phyloP scores from a whole-genome alignment of 805 yeast species.

The Tetrapisispora taiwanensis region DNA sequence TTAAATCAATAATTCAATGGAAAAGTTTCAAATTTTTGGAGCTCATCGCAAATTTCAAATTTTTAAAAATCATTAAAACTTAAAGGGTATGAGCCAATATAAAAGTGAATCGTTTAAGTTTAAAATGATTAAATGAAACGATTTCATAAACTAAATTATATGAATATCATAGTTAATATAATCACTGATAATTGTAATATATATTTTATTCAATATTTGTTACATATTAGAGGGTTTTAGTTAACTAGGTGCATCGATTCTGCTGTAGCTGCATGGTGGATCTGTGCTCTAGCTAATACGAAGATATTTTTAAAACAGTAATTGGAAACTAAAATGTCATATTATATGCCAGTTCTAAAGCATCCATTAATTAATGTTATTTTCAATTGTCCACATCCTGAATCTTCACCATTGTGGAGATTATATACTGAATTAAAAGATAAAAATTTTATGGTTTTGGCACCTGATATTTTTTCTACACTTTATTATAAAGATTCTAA shows the following conservation, averaged over 20 bases:
- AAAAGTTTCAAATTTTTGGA: background rate
- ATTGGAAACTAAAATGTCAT: conserved; percentile 7
- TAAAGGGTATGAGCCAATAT: background rate
- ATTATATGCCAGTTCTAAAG: conserved; percentile 43
- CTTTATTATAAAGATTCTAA: conserved; percentile 32
- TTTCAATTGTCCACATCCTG: conserved; percentile 53
- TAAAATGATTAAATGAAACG: too few species aligned
- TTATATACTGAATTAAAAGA: conserved; percentile 39
- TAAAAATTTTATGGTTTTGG: conserved; percentile 46
- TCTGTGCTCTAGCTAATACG: background rate
- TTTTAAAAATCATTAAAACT: background rate
- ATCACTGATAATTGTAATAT: too few species aligned
- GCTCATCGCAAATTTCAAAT: conserved; percentile 2
- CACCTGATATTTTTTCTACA: conserved; percentile 48
- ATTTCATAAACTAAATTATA: too few species aligned
- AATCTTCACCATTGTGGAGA: conserved; percentile 37
- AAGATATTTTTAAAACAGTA: background rate
- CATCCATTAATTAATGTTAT: conserved; percentile 58
- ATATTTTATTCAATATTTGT: too few species aligned
- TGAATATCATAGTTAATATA: too few species aligned
- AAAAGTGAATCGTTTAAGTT: background rate
- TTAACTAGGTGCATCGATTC: too few species aligned
- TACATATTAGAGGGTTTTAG: too few species aligned
- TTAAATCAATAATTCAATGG: too few species aligned
- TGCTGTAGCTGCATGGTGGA: background rate